A percentile compares a stretch with the other conserved stretches of the same genome.
phyloP scores from a whole-genome alignment of 2,329 filamentous ascomycete species.

The Capronia americana region DNA sequence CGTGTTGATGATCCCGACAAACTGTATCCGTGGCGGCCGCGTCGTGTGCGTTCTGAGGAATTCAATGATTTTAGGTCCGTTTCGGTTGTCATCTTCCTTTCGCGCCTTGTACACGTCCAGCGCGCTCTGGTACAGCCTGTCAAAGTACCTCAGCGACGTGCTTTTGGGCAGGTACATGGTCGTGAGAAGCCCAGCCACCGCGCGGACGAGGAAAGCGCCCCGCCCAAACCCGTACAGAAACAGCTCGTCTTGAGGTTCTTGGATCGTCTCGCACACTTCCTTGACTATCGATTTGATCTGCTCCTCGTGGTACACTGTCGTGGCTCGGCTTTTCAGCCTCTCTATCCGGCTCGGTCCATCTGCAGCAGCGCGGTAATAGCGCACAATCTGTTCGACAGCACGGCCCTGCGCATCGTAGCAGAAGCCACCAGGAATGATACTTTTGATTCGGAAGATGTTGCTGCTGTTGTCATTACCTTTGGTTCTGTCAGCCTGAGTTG shows the following conservation, averaged over 20 bases:
- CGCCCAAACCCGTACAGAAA: constrained; percentile 52
- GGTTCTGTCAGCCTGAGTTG: constrained; percentile 17
- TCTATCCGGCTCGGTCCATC: constrained; percentile 30
- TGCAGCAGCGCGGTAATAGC: constrained; percentile 33
- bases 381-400: constrained; percentile 30
- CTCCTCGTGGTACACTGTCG: constrained; percentile 29
- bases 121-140: constrained; percentile 41
- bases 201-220: constrained; percentile 50
- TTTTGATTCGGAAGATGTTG: constrained; percentile 33
- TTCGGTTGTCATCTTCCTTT: constrained; percentile 34
- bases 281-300: constrained; percentile 37
- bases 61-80: constrained; percentile 34
- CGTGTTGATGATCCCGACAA: constrained; percentile 50
- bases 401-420: constrained; percentile 28
- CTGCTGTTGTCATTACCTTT: constrained; percentile 29
- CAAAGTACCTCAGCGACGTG: constrained; percentile 41
- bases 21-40: constrained; percentile 45
- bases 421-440: constrained; percentile 23
- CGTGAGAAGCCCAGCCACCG: constrained; percentile 50
- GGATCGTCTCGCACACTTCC: constrained; percentile 30
- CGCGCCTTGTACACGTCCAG: constrained; percentile 37
- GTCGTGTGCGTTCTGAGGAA: constrained; percentile 34
- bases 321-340: constrained; percentile 28
- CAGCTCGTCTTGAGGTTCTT: constrained; percentile 46
- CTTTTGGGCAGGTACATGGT: constrained; percentile 41